Percentiles rank a stretch among this genome's conserved stretches.
phyloP scores from a whole-genome alignment of 768 basidiomycete species.

The Amanita fuliginea region DNA sequence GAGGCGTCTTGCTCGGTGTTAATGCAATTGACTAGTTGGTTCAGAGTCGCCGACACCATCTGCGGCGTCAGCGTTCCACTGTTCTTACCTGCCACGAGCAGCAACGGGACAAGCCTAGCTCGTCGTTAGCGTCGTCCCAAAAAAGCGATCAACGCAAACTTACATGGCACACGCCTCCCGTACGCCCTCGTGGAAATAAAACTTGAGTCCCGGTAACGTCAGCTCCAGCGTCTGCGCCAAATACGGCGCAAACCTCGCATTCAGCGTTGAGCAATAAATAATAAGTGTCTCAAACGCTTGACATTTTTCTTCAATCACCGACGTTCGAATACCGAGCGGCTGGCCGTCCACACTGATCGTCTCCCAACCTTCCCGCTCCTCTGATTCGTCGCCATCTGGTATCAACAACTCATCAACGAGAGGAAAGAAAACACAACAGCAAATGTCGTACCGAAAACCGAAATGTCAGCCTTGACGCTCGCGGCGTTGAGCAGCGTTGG shows the following conservation, averaged over 20 bases:
- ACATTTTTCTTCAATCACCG: conserved; percentile 78
- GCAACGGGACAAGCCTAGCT: conserved; percentile 57
- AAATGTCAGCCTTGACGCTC: conserved; percentile 70
- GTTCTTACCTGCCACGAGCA: conserved; percentile 56
- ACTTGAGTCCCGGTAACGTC: conserved; percentile 56
- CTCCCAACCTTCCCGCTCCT: conserved; percentile 68
- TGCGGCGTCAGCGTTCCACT: conserved; percentile 53
- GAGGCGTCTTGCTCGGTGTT: conserved; percentile 62
- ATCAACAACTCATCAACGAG: conserved; percentile 1
- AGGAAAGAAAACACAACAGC: background rate
- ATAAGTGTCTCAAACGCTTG: conserved; percentile 83
- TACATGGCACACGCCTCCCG: conserved; percentile 70
- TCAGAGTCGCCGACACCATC: conserved; percentile 61
- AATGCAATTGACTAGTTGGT: conserved; percentile 53
- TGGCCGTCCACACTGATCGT: conserved; percentile 71
- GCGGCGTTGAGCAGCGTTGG: conserved; percentile 67
- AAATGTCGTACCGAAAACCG: conserved; percentile 45
- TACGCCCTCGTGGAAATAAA: conserved; percentile 81
- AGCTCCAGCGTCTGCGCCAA: conserved; percentile 62
- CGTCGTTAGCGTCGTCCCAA: background rate
- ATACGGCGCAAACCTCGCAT: conserved; percentile 59
- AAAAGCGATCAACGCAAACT: conserved; percentile 13
- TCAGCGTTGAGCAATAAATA: conserved; percentile 65
- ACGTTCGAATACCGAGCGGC: conserved; percentile 66
- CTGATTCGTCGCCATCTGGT: conserved; percentile 32